Evolutionary conservation across 441 rosid species (phyloP).

Genomic region (Brassica balearica): DNA sequence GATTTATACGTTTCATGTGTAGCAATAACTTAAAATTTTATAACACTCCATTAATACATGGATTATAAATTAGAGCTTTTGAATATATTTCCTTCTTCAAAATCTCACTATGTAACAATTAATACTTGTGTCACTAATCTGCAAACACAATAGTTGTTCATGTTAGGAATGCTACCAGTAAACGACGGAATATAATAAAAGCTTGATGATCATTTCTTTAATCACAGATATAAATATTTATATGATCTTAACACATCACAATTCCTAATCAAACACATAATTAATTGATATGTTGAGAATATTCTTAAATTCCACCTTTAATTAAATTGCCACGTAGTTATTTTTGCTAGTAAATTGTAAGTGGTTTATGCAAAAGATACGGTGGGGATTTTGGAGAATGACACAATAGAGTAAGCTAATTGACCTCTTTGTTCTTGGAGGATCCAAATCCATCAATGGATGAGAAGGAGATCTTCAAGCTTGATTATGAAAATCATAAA

Average conservation of each 20-base stretch:
- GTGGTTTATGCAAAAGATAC: constrained; percentile 38
- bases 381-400: constrained; percentile 25
- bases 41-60: background rate
- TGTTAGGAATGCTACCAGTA: background rate
- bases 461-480: constrained; percentile 44
- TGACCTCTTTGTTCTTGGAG: constrained; percentile 40
- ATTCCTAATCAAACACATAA: constrained; percentile 3
- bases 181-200: background rate
- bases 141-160: background rate
- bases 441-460: constrained; percentile 40
- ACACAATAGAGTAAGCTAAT: constrained; percentile 41
- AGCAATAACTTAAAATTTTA: constrained; percentile 1
- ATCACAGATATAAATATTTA: background rate
- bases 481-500: constrained; percentile 33
- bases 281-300: constrained; percentile 28
- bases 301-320: constrained; percentile 32
- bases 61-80: background rate
- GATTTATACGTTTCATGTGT: background rate
- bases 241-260: constrained; percentile 19
- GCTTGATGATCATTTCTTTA: background rate
- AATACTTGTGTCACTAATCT: background rate
- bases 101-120: background rate
- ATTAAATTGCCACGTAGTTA: constrained; percentile 32
- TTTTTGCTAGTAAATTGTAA: constrained; percentile 19
- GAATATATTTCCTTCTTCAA: background rate